Conservation (phyloP, 495 filamentous ascomycete genomes). For the Neurospora africana region DNA sequence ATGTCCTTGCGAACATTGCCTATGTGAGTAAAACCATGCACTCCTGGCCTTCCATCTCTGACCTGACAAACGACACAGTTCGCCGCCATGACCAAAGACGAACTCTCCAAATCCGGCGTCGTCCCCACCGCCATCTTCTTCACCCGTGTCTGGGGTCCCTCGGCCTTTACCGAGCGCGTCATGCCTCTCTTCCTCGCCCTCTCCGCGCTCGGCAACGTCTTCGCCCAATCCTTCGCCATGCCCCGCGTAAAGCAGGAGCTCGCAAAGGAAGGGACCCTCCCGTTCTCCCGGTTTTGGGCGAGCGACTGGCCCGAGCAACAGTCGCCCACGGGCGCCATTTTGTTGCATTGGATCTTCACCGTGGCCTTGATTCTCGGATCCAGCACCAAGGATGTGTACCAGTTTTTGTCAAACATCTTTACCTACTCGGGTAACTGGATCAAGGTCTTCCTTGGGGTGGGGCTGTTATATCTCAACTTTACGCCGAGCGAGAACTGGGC, state of each 20-base stretch:
- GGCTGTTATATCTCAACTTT: slow-evolving; percentile 30
- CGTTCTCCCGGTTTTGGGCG: slow-evolving; percentile 47
- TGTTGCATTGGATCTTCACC: slow-evolving; percentile 54
- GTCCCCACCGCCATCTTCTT: slow-evolving; percentile 52
- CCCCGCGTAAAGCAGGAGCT: slow-evolving; percentile 50
- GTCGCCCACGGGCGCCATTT: slow-evolving; percentile 47
- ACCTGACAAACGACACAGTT: slow-evolving; percentile 33
- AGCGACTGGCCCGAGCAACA: slow-evolving; percentile 47
- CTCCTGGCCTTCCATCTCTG: not conserved
- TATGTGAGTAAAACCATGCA: slow-evolving; percentile 33
- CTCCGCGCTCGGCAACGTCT: slow-evolving; percentile 56
- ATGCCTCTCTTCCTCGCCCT: slow-evolving; percentile 53
- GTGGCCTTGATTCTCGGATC: slow-evolving; percentile 45
- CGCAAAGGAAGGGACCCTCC: slow-evolving; percentile 48
- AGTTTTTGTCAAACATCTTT: slow-evolving; percentile 22
- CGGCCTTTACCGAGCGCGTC: slow-evolving; percentile 30
- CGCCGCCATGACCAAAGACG: slow-evolving; percentile 45
- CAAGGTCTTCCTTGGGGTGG: slow-evolving; percentile 45
- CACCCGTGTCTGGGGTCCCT: slow-evolving; percentile 41
- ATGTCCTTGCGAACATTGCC: slow-evolving; percentile 47
- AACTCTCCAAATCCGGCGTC: slow-evolving; percentile 42
- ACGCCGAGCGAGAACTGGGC: slow-evolving; percentile 26
- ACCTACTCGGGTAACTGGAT: slow-evolving; percentile 29
- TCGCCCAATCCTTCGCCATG: slow-evolving; percentile 53
- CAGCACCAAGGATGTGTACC: slow-evolving; percentile 13